These are phyloP conservation scores for Spinacia oleracea DNA, from an alignment of 179 eudicot genomes.

Conservation along the genomic window DNA sequence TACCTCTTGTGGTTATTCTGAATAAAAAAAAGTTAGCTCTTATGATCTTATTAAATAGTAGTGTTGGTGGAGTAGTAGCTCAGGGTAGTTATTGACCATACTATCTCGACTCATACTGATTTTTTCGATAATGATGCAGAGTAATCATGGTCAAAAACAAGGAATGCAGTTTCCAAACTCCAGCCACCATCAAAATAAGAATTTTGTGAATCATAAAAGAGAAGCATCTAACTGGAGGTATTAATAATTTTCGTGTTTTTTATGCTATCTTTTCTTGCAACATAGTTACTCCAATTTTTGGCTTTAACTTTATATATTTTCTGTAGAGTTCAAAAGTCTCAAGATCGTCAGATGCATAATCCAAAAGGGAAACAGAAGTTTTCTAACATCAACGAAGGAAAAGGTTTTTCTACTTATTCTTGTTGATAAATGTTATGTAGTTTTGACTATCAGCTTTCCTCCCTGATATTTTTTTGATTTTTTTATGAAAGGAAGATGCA, in stretches of 20 bases:
- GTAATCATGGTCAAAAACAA: slow-evolving; percentile 31
- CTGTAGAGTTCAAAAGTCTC: slow-evolving; percentile 29
- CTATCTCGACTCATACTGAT: not conserved
- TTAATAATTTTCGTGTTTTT: not conserved
- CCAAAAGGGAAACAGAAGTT: slow-evolving; percentile 37
- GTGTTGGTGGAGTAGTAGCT: no score
- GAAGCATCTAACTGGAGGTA: slow-evolving; percentile 41
- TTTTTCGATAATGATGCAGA: slow-evolving; percentile 25
- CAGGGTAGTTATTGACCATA: not conserved
- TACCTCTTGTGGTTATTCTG: no score
- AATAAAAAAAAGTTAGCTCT: no score
- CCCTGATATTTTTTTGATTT: not conserved
- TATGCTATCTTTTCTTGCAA: not conserved
- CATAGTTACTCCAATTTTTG: not conserved
- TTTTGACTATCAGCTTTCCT: not conserved
- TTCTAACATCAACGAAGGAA: slow-evolving; percentile 37
- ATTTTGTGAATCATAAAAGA: slow-evolving; percentile 23
- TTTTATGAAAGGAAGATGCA: no score
- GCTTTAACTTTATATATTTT: not conserved
- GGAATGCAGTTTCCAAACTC: slow-evolving; percentile 30
- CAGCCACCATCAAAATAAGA: slow-evolving; percentile 32
- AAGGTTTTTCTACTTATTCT: slow-evolving; percentile 35
- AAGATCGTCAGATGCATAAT: slow-evolving; percentile 34
- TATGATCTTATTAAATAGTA: no score
- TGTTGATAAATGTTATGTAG: not conserved